phyloP scores from a whole-genome alignment of 352 stramenopile genomes.

The Phytophthora ohioensis region DNA sequence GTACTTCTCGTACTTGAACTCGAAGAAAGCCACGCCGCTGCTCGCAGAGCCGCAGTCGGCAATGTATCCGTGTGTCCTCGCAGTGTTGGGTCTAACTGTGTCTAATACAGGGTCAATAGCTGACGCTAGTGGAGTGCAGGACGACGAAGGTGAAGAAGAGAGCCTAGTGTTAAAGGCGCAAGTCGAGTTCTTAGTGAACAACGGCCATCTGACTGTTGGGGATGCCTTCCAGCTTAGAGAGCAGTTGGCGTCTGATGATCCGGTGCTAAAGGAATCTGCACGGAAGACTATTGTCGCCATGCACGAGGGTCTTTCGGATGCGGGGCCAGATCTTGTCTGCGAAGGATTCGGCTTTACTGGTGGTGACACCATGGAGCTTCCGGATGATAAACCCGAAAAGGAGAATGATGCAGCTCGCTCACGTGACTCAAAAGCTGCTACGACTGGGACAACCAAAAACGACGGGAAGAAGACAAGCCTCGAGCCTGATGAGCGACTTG shows the following conservation, averaged over 20 bases:
- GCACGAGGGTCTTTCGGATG: conserved; percentile 62
- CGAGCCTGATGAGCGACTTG: conserved; percentile 56
- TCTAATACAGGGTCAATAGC: background rate
- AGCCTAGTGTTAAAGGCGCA: conserved; percentile 73
- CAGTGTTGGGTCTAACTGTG: conserved; percentile 12
- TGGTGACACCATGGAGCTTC: conserved; percentile 23
- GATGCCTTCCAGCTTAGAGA: conserved; percentile 82
- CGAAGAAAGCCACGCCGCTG: conserved; percentile 25
- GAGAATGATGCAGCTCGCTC: conserved; percentile 6
- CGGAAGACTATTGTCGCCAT: conserved; percentile 70
- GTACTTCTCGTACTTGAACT: conserved; percentile 53
- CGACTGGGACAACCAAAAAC: background rate
- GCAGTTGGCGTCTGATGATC: conserved; percentile 65
- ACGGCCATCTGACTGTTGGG: conserved; percentile 59
- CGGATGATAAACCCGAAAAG: conserved; percentile 21
- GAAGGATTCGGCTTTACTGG: conserved; percentile 45
- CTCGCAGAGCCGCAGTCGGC: conserved; percentile 36
- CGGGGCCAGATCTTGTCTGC: conserved; percentile 25
- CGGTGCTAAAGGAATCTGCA: conserved; percentile 51
- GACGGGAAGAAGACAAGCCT: conserved; percentile 19
- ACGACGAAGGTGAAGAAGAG: conserved; percentile 32
- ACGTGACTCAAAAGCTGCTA: conserved; percentile 2
- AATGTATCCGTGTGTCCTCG: conserved; percentile 41
- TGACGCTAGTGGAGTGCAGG: background rate
- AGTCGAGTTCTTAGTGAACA: conserved; percentile 81